Percentiles rank a stretch among this genome's conserved stretches.
phyloP scores from a whole-genome alignment of 2,329 filamentous ascomycete species.

The Erysiphe pulchra region DNA sequence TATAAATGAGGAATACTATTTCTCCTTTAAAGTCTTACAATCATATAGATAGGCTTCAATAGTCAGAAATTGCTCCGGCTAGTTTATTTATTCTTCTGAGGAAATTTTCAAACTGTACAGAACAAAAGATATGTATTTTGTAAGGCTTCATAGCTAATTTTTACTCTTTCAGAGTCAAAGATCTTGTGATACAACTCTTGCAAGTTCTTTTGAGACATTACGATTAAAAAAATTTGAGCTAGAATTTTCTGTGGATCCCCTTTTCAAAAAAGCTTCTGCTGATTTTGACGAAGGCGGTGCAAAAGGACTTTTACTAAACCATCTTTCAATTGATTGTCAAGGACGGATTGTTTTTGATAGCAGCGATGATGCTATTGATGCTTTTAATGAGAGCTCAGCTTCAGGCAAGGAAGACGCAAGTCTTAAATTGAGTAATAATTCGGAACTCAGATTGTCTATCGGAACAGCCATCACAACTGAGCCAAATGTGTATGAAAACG shows the following conservation, averaged over 20 bases:
- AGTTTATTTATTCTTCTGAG: too few relatives aligned
- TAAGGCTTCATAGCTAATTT: too few relatives aligned
- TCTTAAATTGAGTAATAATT: constrained; percentile 21
- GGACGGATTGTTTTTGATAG: constrained; percentile 96
- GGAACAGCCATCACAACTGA: constrained; percentile 17
- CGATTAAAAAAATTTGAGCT: constrained; percentile 95
- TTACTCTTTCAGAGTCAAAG: constrained; percentile 27
- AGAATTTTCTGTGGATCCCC: constrained; percentile 82
- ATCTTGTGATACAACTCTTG: constrained; percentile 81
- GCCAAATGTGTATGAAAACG: constrained; percentile 23
- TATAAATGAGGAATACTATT: too few relatives aligned
- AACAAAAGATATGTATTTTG: too few relatives aligned
- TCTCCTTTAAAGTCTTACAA: too few relatives aligned
- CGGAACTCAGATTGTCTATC: constrained; percentile 17
- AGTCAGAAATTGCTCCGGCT: too few relatives aligned
- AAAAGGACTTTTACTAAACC: constrained; percentile 82
- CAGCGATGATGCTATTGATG: constrained; percentile 55
- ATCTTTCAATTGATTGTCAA: constrained; percentile 79
- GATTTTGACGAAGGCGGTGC: constrained; percentile 97
- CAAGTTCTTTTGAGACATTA: constrained; percentile 62
- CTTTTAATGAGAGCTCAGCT: constrained; percentile 15
- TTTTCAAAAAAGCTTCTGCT: constrained; percentile 98
- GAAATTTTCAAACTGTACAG: too few relatives aligned
- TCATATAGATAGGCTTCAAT: too few relatives aligned
- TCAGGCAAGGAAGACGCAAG: constrained; percentile 33